Conservation (phyloP, 148 eudicot species). For the Vaccinium darrowii region DNA sequence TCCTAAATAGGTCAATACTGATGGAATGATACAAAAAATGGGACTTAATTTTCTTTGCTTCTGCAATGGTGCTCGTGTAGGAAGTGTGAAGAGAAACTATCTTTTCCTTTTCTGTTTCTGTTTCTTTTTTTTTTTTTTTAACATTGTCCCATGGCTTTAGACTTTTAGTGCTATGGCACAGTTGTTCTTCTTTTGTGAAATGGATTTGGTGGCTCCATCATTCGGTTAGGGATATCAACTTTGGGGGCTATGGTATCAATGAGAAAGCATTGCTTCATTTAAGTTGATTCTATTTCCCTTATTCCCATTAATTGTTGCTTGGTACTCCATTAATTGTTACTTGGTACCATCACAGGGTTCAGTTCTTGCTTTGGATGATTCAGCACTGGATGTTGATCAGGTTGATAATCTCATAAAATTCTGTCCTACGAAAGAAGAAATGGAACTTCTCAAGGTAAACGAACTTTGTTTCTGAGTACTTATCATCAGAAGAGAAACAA, state of each 20-base stretch:
- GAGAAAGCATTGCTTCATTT: not conserved
- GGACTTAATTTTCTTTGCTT: not conserved
- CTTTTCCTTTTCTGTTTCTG: not conserved
- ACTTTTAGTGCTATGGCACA: not conserved
- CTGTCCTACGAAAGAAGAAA: slow-evolving; percentile 73
- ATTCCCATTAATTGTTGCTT: not conserved
- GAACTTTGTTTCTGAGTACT: slow-evolving; percentile 8
- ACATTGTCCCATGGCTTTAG: not conserved
- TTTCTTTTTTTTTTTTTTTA: not conserved
- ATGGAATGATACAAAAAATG: not conserved
- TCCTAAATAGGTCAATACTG: not conserved
- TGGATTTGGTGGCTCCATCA: not conserved
- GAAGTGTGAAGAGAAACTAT: not conserved
- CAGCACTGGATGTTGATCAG: slow-evolving; percentile 61
- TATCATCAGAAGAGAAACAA: not conserved
- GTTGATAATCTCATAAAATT: slow-evolving; percentile 67
- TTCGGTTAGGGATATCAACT: not conserved
- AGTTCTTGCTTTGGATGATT: slow-evolving; percentile 61
- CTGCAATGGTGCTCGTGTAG: not conserved
- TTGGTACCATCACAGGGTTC: slow-evolving; percentile 37
- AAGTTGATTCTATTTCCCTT: not conserved
- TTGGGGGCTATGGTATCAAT: not conserved
- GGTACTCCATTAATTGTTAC: not conserved
- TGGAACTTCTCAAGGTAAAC: slow-evolving; percentile 54
- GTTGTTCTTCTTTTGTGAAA: not conserved